These are phyloP conservation scores for Quercus phellos DNA, from an alignment of 331 rosid genomes.

Conservation along the genomic window DNA sequence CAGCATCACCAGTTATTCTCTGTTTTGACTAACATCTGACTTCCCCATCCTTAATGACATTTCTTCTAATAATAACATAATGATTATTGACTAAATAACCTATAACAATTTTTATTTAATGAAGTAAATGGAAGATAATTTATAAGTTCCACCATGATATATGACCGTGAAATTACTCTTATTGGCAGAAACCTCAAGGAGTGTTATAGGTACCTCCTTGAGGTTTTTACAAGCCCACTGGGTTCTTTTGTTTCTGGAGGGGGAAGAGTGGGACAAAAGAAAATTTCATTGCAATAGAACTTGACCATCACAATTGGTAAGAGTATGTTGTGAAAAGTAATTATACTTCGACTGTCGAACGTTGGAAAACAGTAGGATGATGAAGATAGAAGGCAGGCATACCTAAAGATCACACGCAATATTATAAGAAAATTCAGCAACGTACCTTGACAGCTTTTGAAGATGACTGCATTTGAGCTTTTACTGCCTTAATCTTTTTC, in stretches of 20 bases:
- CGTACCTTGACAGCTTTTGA: slow-evolving; percentile 77
- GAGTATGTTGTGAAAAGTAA: neutral
- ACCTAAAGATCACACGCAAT: neutral
- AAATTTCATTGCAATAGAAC: neutral
- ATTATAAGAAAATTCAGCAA: neutral
- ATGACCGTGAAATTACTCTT: neutral
- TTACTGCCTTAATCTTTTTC: slow-evolving; percentile 68
- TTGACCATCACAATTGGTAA: neutral
- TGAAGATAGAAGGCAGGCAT: slow-evolving; percentile 4
- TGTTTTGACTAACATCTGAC: neutral
- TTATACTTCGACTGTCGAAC: neutral
- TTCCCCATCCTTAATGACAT: neutral
- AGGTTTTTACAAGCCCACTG: neutral
- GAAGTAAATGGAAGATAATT: neutral
- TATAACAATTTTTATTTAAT: neutral
- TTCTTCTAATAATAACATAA: neutral
- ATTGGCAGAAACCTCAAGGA: neutral
- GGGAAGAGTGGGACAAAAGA: neutral
- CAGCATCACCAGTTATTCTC: neutral
- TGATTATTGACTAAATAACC: neutral
- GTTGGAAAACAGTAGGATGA: neutral
- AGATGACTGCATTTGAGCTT: slow-evolving; percentile 78
- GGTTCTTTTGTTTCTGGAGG: neutral
- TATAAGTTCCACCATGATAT: neutral
- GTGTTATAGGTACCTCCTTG: neutral